Conservation (phyloP, 805 yeast species). For the Suhomyces faveliae region DNA sequence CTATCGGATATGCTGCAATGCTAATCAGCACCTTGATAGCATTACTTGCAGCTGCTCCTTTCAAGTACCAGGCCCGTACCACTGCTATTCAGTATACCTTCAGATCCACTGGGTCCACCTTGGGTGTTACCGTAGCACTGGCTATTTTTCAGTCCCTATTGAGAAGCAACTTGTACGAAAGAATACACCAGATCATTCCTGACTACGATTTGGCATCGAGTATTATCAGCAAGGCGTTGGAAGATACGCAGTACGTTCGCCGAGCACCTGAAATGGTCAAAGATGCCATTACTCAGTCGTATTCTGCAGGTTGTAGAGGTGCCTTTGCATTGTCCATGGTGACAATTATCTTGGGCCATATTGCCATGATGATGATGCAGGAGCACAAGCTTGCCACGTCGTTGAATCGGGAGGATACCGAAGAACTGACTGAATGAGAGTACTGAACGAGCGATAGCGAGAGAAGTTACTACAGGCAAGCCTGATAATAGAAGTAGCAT, state of each 20-base stretch:
- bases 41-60: slow-evolving; percentile 71
- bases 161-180: slow-evolving; percentile 16
- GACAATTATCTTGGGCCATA: slow-evolving; percentile 39
- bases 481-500: no score
- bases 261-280: slow-evolving; percentile 54
- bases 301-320: slow-evolving; percentile 51
- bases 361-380: slow-evolving; percentile 47
- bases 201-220: slow-evolving; percentile 38
- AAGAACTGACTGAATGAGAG: no score
- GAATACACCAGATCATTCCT: slow-evolving; percentile 10
- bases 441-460: no score
- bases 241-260: slow-evolving; percentile 52
- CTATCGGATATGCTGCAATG: slow-evolving; percentile 64
- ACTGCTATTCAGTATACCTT: slow-evolving; percentile 89
- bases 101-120: slow-evolving; percentile 81
- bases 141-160: slow-evolving; percentile 61
- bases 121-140: slow-evolving; percentile 71
- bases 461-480: no score
- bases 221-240: slow-evolving; percentile 53
- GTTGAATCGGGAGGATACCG: slow-evolving; percentile 36
- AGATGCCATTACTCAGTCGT: slow-evolving; percentile 48
- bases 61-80: slow-evolving; percentile 72
- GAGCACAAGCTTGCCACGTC: slow-evolving; percentile 59
- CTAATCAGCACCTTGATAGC: slow-evolving; percentile 73
- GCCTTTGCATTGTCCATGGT: slow-evolving; percentile 51